Conservation (phyloP, 495 filamentous ascomycete species). For the Neurospora terricola region DNA sequence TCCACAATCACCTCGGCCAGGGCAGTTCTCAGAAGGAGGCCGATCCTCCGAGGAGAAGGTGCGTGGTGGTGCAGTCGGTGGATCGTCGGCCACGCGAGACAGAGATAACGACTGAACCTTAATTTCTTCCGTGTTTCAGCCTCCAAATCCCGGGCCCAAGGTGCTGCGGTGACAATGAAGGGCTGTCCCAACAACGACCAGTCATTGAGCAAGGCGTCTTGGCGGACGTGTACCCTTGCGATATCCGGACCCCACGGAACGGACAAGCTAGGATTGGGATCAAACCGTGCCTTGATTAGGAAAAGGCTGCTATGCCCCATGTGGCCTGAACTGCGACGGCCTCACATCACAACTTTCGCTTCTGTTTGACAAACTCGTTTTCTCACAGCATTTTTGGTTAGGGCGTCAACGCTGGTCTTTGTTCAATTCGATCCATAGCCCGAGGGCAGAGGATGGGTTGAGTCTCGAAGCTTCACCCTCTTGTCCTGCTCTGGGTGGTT, state of each 20-base stretch:
- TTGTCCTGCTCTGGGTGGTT: neutral
- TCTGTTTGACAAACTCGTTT: neutral
- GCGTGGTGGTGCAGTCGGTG: slow-evolving; percentile 18
- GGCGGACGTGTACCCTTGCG: neutral
- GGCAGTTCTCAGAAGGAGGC: slow-evolving; percentile 9
- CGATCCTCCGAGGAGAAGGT: slow-evolving; percentile 21
- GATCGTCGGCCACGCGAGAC: slow-evolving; percentile 27
- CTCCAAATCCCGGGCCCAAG: slow-evolving; percentile 12
- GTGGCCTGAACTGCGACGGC: neutral
- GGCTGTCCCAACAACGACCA: neutral
- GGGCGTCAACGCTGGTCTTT: slow-evolving; percentile 1
- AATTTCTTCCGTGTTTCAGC: slow-evolving; percentile 31
- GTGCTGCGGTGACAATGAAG: slow-evolving; percentile 1
- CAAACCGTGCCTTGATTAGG: neutral
- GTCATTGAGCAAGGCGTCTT: neutral
- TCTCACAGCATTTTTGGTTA: neutral
- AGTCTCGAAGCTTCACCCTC: neutral
- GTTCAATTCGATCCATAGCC: neutral
- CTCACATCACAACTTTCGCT: neutral
- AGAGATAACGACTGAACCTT: slow-evolving; percentile 28
- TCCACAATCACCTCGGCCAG: slow-evolving; percentile 25
- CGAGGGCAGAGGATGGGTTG: neutral
- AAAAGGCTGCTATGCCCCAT: neutral
- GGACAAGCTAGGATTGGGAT: neutral
- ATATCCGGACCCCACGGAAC: neutral